Percentiles rank a stretch among this genome's conserved stretches.
phyloP scores from a whole-genome alignment of 495 filamentous ascomycete species.

The Annulohypoxylon nitens region DNA sequence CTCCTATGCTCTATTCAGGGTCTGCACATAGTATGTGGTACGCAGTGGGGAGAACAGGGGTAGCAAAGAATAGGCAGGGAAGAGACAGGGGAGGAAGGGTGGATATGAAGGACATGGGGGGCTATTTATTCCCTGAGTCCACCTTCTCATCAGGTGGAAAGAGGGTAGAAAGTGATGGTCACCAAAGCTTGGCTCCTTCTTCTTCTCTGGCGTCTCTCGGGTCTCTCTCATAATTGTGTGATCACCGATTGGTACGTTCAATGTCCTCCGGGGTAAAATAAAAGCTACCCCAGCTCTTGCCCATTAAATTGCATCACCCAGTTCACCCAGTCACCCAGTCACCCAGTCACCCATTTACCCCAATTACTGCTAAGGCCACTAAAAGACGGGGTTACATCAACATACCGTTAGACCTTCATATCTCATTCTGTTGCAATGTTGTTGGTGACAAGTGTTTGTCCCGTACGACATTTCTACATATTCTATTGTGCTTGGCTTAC shows the following conservation, averaged over 20 bases:
- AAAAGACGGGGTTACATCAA: constrained; percentile 31
- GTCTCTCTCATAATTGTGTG: constrained; percentile 22
- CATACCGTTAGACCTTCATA: background rate
- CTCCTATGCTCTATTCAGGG: background rate
- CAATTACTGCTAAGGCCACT: constrained; percentile 14
- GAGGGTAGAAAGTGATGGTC: too few relatives aligned
- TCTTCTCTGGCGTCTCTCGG: constrained; percentile 1
- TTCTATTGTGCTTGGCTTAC: background rate
- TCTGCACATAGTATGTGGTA: constrained; percentile 9
- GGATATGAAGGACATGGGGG: background rate
- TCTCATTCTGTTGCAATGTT: background rate
- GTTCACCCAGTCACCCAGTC: background rate
- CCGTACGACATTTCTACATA: background rate
- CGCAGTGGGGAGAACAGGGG: background rate
- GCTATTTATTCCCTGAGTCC: background rate
- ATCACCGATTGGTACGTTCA: constrained; percentile 31
- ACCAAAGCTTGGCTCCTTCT: constrained; percentile 8
- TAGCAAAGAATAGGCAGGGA: background rate
- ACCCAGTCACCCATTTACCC: constrained; percentile 11
- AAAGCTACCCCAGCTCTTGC: constrained; percentile 1
- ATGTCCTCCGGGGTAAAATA: constrained; percentile 33
- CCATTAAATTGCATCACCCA: constrained; percentile 35
- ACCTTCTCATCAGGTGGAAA: constrained; percentile 3
- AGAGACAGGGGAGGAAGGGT: background rate
- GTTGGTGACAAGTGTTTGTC: background rate